Evolutionary conservation across 148 eudicot species (phyloP).

Genomic region (Silene uniflora): DNA sequence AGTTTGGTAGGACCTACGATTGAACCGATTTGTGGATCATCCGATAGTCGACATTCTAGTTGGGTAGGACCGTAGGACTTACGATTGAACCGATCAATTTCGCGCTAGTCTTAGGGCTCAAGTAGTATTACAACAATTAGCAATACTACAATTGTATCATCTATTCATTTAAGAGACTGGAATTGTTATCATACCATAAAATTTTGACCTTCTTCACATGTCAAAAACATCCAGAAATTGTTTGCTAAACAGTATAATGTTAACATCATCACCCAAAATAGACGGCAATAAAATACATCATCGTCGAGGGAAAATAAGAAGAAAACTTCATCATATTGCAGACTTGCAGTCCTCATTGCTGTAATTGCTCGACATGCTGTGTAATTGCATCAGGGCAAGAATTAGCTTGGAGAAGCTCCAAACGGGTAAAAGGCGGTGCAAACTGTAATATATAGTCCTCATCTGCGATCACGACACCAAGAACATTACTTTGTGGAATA

Average conservation of each 20-base stretch:
- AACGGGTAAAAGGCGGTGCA: conserved; percentile 64
- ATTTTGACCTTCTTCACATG: neutral
- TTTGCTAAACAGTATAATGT: neutral
- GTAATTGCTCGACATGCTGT: conserved; percentile 57
- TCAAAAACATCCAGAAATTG: neutral
- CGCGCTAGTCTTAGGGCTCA: no score
- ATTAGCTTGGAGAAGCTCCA: conserved; percentile 91
- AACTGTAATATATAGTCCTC: conserved; percentile 89
- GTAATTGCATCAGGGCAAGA: conserved; percentile 83
- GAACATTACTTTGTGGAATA: neutral
- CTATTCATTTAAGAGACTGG: no score
- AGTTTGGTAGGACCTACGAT: no score
- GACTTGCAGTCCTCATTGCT: neutral
- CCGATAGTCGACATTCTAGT: no score
- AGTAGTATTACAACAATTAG: no score
- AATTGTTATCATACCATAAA: no score
- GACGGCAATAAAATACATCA: neutral
- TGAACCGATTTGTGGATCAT: no score
- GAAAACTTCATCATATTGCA: neutral
- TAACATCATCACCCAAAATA: neutral
- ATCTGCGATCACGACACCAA: conserved; percentile 38
- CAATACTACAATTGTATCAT: no score
- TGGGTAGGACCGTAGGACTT: no score
- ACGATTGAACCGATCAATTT: no score
- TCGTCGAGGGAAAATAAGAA: neutral